These are phyloP conservation scores for Cladosporium velox DNA, from an alignment of 2,329 filamentous ascomycete species.

Conservation along the genomic window DNA sequence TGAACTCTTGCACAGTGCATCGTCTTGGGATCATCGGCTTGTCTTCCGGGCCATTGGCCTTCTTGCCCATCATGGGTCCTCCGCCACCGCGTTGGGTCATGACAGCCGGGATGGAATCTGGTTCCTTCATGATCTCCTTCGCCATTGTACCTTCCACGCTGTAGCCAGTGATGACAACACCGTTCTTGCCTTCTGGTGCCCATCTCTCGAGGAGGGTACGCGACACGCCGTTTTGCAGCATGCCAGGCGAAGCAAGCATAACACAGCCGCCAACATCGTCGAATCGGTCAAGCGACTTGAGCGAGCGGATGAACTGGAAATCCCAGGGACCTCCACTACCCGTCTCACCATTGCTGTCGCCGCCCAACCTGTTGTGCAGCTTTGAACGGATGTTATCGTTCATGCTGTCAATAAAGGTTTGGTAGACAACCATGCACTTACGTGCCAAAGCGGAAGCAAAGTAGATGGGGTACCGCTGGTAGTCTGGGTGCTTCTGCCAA, in stretches of 20 bases:
- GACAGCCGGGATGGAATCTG: constrained; percentile 90
- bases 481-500: constrained; percentile 86
- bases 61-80: constrained; percentile 32
- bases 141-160: constrained; percentile 99
- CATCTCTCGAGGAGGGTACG: constrained; percentile 90
- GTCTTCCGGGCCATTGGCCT: constrained; percentile 53
- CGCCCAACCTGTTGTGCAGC: constrained; percentile 83
- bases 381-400: constrained; percentile 98
- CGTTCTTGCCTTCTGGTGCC: constrained; percentile 95
- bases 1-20: constrained; percentile 91
- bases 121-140: constrained; percentile 91
- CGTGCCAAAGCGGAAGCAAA: constrained; percentile 93
- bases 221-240: constrained; percentile 96
- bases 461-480: constrained; percentile 90
- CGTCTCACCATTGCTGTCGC: constrained; percentile 55
- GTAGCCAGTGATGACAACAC: constrained; percentile 98
- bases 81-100: constrained; percentile 60
- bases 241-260: constrained; percentile 96
- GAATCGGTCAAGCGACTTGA: constrained; percentile 92
- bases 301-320: constrained; percentile 87
- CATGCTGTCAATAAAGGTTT: constrained; percentile 97
- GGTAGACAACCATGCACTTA: constrained; percentile 98
- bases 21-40: constrained; percentile 88
- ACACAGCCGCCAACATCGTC: constrained; percentile 95
- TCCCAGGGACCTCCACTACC: constrained; percentile 84